These are phyloP conservation scores for Chytriomyces sp. DNA, from an alignment of 192 early-diverging fungal species.

Conservation along the genomic window DNA sequence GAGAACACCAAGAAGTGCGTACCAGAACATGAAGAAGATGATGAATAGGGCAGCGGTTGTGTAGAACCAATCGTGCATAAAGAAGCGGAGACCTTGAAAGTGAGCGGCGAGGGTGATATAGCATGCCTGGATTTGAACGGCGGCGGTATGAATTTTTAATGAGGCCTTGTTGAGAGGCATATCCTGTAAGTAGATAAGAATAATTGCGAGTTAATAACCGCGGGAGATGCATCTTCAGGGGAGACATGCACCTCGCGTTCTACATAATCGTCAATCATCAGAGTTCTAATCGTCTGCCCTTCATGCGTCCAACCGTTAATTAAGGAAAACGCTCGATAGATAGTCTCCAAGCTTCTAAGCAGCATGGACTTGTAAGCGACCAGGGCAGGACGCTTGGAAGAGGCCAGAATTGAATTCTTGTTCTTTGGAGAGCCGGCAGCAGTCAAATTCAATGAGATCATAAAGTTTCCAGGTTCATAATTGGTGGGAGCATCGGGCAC, in stretches of 20 bases:
- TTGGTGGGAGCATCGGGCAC: constrained; percentile 66
- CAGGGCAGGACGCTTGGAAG: constrained; percentile 29
- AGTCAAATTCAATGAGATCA: constrained; percentile 63
- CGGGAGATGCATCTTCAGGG: not conserved
- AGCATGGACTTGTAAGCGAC: constrained; percentile 46
- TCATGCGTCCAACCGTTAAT: constrained; percentile 51
- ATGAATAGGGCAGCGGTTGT: constrained; percentile 65
- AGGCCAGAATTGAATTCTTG: not conserved
- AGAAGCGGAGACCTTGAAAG: constrained; percentile 71
- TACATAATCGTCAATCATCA: constrained; percentile 55
- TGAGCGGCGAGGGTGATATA: constrained; percentile 53
- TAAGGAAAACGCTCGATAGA: constrained; percentile 47
- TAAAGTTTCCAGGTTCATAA: constrained; percentile 62
- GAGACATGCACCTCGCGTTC: constrained; percentile 50
- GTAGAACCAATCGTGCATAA: constrained; percentile 74
- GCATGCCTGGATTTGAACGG: constrained; percentile 57
- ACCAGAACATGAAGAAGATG: constrained; percentile 55
- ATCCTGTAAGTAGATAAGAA: constrained; percentile 9
- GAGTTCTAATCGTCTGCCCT: constrained; percentile 45
- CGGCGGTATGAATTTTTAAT: constrained; percentile 50
- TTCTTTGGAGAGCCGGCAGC: constrained; percentile 17
- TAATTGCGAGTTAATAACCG: not conserved
- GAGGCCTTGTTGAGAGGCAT: constrained; percentile 52
- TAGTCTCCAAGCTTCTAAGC: constrained; percentile 36
- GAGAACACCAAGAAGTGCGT: constrained; percentile 37